Evolutionary conservation across 345 rosid species (phyloP).

Genomic region (Pelargonium nanum): DNA sequence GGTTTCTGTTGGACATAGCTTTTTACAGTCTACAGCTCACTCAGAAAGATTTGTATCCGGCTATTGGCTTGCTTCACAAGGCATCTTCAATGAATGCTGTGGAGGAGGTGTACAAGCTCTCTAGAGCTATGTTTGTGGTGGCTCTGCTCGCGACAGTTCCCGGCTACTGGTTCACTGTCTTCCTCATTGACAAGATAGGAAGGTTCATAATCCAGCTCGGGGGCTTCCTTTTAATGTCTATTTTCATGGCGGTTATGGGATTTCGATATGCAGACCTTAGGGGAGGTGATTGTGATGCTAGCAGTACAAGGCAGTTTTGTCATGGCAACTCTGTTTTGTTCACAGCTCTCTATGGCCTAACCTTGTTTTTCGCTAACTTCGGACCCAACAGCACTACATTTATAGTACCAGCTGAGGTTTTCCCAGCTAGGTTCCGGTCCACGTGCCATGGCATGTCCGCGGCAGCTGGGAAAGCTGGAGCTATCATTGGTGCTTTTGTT

Average conservation of each 20-base stretch:
- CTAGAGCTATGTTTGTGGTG: constrained; percentile 45
- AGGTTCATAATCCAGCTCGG: constrained; percentile 54
- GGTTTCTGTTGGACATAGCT: constrained; percentile 68
- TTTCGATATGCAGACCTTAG: constrained; percentile 19
- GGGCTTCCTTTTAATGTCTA: constrained; percentile 53
- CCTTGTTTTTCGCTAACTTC: constrained; percentile 56
- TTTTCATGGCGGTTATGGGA: constrained; percentile 55
- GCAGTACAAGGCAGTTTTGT: constrained; percentile 17
- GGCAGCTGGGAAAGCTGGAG: constrained; percentile 57
- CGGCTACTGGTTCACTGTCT: constrained; percentile 67
- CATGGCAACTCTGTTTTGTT: constrained; percentile 22
- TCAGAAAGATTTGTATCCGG: constrained; percentile 58
- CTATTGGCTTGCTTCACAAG: constrained; percentile 36
- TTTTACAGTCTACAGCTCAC: constrained; percentile 57
- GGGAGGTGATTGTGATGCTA: constrained; percentile 17
- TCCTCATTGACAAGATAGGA: constrained; percentile 47
- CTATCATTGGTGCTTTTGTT: constrained; percentile 46
- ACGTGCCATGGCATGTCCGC: constrained; percentile 61
- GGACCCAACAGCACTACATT: constrained; percentile 67
- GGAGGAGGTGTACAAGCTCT: constrained; percentile 42
- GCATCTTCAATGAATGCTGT: constrained; percentile 49
- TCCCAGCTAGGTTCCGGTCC: constrained; percentile 49
- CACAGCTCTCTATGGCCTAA: constrained; percentile 33
- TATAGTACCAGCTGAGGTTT: constrained; percentile 54
- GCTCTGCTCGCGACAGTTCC: constrained; percentile 58